These are phyloP conservation scores for Arachnomyces sp. DNA, from an alignment of 2,329 filamentous ascomycete species.

Conservation along the genomic window DNA sequence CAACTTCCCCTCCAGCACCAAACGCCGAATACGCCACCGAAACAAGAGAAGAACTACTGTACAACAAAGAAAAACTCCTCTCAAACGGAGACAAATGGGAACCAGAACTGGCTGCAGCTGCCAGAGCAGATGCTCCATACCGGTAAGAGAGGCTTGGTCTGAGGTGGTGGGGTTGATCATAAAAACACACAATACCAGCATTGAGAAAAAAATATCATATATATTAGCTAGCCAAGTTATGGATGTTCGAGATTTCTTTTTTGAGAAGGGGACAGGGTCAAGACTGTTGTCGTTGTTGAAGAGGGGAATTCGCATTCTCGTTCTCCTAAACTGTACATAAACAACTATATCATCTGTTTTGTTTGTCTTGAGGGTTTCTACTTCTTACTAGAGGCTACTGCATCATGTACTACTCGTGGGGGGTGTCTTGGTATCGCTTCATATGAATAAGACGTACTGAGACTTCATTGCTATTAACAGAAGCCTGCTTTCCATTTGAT, in stretches of 20 bases:
- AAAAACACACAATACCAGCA: slow-evolving; percentile 3
- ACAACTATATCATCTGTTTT: neutral
- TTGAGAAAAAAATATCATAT: slow-evolving; percentile 5
- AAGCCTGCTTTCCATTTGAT: too few relatives aligned
- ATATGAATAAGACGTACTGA: too few relatives aligned
- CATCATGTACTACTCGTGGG: too few relatives aligned
- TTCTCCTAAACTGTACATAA: slow-evolving; percentile 1
- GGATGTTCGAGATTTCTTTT: slow-evolving; percentile 2
- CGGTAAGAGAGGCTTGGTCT: slow-evolving; percentile 45
- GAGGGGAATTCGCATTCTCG: neutral
- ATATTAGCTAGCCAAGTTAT: slow-evolving; percentile 7
- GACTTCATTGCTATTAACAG: too few relatives aligned
- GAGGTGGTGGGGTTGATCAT: too few relatives aligned
- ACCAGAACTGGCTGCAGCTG: slow-evolving; percentile 85
- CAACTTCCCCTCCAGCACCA: slow-evolving; percentile 39
- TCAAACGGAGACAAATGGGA: slow-evolving; percentile 96
- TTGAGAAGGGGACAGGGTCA: slow-evolving; percentile 1
- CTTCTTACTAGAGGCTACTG: neutral
- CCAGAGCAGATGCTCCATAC: slow-evolving; percentile 88
- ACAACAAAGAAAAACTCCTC: slow-evolving; percentile 94
- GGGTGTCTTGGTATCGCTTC: too few relatives aligned
- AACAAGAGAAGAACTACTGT: slow-evolving; percentile 84
- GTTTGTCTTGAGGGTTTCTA: neutral
- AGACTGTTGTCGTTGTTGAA: slow-evolving; percentile 3
- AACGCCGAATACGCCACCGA: slow-evolving; percentile 69